Evolutionary conservation across 441 rosid genomes (phyloP), one percentile per base, ranked within the genome.

Genomic region (Erysimum cheiri): DNA sequence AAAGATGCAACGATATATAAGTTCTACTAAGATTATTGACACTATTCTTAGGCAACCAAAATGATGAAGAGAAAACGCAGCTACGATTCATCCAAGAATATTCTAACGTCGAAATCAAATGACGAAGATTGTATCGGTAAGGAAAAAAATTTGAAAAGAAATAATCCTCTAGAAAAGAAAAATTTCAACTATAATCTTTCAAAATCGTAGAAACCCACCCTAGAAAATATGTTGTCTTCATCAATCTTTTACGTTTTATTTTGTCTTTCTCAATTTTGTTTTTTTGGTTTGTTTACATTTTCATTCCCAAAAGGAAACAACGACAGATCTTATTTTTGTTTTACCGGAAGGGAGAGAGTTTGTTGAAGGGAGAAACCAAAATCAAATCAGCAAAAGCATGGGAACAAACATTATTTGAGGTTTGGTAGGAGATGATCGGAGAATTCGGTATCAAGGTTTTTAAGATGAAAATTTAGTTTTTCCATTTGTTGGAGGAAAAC

Each of bases 391-490:
- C 39, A 41, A 50, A 36, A 7, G 37, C 46, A 49, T 13, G n/a
- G 46, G 35, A 26, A 64, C 46, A 29, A 14, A 33, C 35, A 40
- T 66, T 52, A 28, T 33, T 56, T 57, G 54, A 44, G 56, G 35
- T 26, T 35, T 59, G 66, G 9, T 31, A 15, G 67, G 17, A 31
- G 54, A 19, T 62, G 41, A 9, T 6, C 28, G 41, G 41, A 13
- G 15, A 44, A 31, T 61, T n/a, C 28, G 53, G 39, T 43, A 43
- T 29, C 28, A 29, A 7, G 10, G 7, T 32, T 17, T 31, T 61
- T 46, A 32, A 13, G 39, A 63, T 63, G 3, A 44, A 29, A 15
- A 24, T 59, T 17, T 48, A 15, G 12, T 13, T 47, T 56, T 29
- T 29, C 19, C 56, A 9, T 10, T 39, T 54, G 2, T 43, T 17